Evolutionary conservation across 164 flowering plant genomes (phyloP), one percentile per base, ranked within the genome.

Genomic region (Liquidambar formosana): DNA sequence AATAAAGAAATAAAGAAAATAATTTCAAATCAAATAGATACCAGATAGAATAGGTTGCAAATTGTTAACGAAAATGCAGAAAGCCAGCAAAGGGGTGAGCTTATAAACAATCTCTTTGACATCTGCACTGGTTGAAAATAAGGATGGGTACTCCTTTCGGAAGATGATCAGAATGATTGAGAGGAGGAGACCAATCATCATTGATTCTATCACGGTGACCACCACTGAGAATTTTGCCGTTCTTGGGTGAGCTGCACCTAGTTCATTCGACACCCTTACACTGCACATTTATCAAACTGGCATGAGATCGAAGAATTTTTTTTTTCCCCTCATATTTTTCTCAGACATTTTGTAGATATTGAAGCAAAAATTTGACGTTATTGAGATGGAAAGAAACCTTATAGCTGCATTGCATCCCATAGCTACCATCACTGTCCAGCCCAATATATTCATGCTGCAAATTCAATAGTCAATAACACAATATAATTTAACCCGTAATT

Each of bases 191-290:
- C 89, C 90, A 16, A 88, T 68, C 45, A 78, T 0, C 18, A 78
- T 63, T 1, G 93, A 81, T 13, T 73, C 63, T 10, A 79, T 6
- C 13, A 79, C 84, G 2, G 82, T 88, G 33, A 88, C 93, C 33
- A 78, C 69, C 3, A 90, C 75, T 4, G 96, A 77, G 22, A 90
- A 83, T 54, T 81, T 90, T 0, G 93, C 91, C 0, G 89, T 76
- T 59, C 88, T 82, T 54, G 96, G 92, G 44, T 86, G 88, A n/a
- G 67, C 78, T 46, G 96, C 90, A 9, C 91, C 96, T 1, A 88
- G 81, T 75, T 90, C 93, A 71, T 88, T 88, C 14, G 93, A 88
- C 19, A 90, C 80, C 76, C 93, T 81, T 73, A 90, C 93, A 75
- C 93, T 88, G 81, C 77, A 76, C 26, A 66, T 21, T 23, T 44